These are phyloP conservation scores for Oenanthe sinensis DNA, from an alignment of 129 eudicot species.

Conservation along the genomic window DNA sequence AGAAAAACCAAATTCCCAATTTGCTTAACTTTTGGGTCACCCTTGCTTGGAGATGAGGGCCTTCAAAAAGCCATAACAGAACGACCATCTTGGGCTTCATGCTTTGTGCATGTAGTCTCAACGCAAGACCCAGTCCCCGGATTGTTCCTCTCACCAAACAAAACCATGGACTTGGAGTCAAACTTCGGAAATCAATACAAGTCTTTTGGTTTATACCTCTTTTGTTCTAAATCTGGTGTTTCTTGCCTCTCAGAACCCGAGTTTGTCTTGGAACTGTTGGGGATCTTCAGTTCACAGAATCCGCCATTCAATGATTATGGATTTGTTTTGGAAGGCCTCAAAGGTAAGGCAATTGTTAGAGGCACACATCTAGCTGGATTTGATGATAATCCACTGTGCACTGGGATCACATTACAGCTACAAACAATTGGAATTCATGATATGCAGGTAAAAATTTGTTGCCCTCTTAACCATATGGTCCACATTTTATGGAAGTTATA, in stretches of 20 bases:
- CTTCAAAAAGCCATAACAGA: constrained; percentile 33
- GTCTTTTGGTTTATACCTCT: constrained; percentile 40
- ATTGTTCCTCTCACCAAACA: constrained; percentile 11
- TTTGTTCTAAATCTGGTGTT: constrained; percentile 34
- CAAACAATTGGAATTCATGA: constrained; percentile 16
- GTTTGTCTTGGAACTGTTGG: constrained; percentile 23
- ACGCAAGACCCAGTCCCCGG: constrained; percentile 30
- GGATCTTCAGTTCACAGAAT: background rate
- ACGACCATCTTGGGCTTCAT: constrained; percentile 34
- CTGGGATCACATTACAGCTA: constrained; percentile 33
- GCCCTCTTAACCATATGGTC: background rate
- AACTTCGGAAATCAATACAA: constrained; percentile 5
- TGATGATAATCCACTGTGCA: constrained; percentile 12
- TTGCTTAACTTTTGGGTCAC: constrained; percentile 57
- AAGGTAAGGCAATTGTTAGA: constrained; percentile 19
- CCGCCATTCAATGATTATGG: constrained; percentile 13
- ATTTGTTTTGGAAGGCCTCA: constrained; percentile 16
- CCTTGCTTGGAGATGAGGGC: constrained; percentile 35
- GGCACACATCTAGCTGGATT: constrained; percentile 16
- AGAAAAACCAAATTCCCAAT: constrained; percentile 23
- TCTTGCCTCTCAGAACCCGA: constrained; percentile 36
- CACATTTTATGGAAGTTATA: background rate
- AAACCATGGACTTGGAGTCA: background rate
- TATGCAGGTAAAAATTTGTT: constrained; percentile 8
- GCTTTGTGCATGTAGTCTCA: constrained; percentile 40